A percentile compares a stretch with the other conserved stretches of the same genome.
Evolutionary conservation across 352 stramenopile species (phyloP).

Genomic region (Bremia lactucae): DNA sequence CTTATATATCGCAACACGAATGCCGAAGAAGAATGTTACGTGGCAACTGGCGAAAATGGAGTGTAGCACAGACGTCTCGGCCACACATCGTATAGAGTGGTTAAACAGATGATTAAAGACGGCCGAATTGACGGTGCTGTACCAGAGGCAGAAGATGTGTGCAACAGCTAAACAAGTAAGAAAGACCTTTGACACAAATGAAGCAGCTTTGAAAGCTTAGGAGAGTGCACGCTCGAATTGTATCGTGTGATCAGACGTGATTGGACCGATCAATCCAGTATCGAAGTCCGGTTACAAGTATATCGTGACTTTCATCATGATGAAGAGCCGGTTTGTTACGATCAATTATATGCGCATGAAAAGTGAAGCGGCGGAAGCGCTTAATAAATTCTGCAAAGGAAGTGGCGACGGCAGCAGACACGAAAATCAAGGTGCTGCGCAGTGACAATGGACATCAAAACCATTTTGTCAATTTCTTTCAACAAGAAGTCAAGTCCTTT

Average conservation of each 20-base stretch:
- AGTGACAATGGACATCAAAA: background rate
- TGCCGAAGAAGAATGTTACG: background rate
- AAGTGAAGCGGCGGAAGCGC: background rate
- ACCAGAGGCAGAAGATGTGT: background rate
- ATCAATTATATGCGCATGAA: background rate
- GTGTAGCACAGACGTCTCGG: background rate
- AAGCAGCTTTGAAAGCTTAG: background rate
- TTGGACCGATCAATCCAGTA: background rate
- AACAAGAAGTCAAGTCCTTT: background rate
- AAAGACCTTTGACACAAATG: background rate
- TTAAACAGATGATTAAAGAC: background rate
- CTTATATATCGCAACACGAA: background rate
- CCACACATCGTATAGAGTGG: background rate
- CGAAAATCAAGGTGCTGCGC: background rate
- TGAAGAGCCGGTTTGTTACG: background rate
- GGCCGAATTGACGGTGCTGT: background rate
- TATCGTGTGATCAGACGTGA: background rate
- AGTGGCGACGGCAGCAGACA: background rate
- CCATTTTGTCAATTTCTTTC: background rate
- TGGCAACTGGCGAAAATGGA: background rate
- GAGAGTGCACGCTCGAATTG: background rate
- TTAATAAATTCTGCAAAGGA: background rate
- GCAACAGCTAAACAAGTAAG: background rate
- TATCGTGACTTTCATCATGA: background rate
- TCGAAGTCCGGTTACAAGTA: background rate